Conservation (phyloP, 164 flowering plant genomes). For the Cinnamomum micranthum region DNA sequence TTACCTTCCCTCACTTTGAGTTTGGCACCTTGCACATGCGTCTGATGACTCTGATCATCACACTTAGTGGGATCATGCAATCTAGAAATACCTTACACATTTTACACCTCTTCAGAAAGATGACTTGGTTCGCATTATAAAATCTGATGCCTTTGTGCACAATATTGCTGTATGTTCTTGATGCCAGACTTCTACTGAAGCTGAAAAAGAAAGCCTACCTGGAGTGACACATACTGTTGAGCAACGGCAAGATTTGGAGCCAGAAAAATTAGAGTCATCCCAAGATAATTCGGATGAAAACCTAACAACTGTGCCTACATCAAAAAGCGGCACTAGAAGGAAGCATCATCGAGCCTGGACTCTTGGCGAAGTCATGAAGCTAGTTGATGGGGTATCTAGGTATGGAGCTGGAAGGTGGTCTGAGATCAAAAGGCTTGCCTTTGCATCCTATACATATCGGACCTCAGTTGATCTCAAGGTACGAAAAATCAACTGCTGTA, state of each 20-base stretch:
- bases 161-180: not conserved
- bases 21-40: no score
- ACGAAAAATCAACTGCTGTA: not conserved
- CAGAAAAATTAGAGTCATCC: conserved; percentile 31
- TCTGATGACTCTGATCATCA: no score
- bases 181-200: conserved; percentile 28
- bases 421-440: conserved; percentile 82
- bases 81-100: no score
- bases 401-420: conserved; percentile 99
- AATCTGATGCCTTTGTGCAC: not conserved
- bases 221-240: conserved; percentile 18
- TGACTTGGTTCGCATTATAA: not conserved
- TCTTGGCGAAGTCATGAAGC: conserved; percentile 74
- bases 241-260: conserved; percentile 26
- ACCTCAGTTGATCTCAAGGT: conserved; percentile 98
- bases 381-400: conserved; percentile 89
- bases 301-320: conserved; percentile 40
- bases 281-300: conserved; percentile 41
- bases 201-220: conserved; percentile 23
- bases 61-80: no score
- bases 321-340: conserved; percentile 70
- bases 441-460: conserved; percentile 75
- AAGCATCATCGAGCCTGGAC: conserved; percentile 98
- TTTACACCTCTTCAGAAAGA: not conserved
- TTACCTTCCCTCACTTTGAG: no score